Percentiles rank a stretch among this genome's conserved stretches.
phyloP scores from a whole-genome alignment of 768 basidiomycete species.

The Suillus placidus region DNA sequence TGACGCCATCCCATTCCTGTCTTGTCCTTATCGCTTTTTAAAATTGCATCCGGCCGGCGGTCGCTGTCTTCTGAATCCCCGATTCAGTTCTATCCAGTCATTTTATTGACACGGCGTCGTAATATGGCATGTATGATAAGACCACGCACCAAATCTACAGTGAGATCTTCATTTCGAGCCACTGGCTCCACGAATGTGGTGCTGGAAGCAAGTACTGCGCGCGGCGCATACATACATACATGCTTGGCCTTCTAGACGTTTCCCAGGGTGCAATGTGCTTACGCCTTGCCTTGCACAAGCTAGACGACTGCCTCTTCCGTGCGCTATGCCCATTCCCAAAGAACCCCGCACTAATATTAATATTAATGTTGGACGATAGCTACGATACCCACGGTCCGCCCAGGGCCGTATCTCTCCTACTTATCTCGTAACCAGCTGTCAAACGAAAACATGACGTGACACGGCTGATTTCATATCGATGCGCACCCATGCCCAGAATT shows the following conservation, averaged over 20 bases:
- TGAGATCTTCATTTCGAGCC: background rate
- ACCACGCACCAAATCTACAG: background rate
- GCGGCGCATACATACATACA: background rate
- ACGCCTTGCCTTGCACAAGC: background rate
- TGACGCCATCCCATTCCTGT: slow-evolving; percentile 3
- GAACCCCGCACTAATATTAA: background rate
- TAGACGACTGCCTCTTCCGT: background rate
- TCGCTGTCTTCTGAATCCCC: background rate
- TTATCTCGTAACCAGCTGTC: background rate
- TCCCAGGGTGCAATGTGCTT: background rate
- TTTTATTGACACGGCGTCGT: background rate
- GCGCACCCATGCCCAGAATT: background rate
- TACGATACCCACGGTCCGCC: background rate
- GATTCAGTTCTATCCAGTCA: background rate
- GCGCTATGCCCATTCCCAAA: slow-evolving; percentile 1
- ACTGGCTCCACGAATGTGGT: background rate
- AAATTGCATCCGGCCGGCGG: background rate
- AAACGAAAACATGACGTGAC: background rate
- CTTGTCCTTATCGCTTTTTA: slow-evolving; percentile 12
- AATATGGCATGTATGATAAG: background rate
- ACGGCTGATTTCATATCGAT: slow-evolving; percentile 1
- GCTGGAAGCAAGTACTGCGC: background rate
- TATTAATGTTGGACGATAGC: background rate
- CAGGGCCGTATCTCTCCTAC: background rate
- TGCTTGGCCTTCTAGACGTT: background rate